These are phyloP conservation scores for Panicum hallii DNA, from an alignment of 202 grass and related monocot genomes.

Conservation along the genomic window DNA sequence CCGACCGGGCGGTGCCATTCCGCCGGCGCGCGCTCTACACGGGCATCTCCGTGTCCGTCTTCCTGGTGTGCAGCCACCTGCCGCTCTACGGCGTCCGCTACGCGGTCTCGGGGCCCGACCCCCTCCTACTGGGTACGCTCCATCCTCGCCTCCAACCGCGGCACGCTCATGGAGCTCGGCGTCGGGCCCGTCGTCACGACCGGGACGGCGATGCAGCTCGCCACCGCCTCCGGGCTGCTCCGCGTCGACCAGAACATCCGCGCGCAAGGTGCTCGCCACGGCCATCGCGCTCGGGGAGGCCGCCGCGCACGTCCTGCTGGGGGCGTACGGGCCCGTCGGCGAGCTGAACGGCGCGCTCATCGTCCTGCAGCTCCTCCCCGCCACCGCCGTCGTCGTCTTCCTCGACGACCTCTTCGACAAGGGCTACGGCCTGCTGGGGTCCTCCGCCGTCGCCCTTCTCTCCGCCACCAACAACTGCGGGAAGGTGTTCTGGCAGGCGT, in stretches of 20 bases:
- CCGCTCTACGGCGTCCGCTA: slow-evolving; percentile 18
- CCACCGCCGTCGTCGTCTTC: too few relatives aligned
- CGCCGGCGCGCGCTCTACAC: slow-evolving; percentile 17
- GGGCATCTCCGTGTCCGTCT: slow-evolving; percentile 8
- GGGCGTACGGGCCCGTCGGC: too few relatives aligned
- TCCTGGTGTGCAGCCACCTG: slow-evolving; percentile 28
- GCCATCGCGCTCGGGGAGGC: not conserved
- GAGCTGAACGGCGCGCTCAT: too few relatives aligned
- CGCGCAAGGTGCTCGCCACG: not conserved
- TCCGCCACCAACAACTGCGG: slow-evolving; percentile 29
- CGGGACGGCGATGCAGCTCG: not conserved
- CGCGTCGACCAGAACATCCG: not conserved
- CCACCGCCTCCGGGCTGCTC: not conserved
- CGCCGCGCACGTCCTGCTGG: too few relatives aligned
- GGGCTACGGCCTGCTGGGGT: not conserved
- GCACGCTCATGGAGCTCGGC: slow-evolving; percentile 39
- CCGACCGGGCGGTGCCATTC: not conserved
- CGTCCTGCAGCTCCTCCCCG: too few relatives aligned
- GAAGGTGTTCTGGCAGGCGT: slow-evolving; percentile 14
- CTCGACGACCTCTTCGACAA: too few relatives aligned
- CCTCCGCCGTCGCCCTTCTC: slow-evolving; percentile 4
- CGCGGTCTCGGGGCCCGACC: not conserved
- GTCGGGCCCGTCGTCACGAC: slow-evolving; percentile 16
- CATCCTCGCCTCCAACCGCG: slow-evolving; percentile 36
- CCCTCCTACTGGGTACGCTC: slow-evolving; percentile 2